Conservation (phyloP, 2,329 filamentous ascomycete genomes). For the Monosporascus sp. region DNA sequence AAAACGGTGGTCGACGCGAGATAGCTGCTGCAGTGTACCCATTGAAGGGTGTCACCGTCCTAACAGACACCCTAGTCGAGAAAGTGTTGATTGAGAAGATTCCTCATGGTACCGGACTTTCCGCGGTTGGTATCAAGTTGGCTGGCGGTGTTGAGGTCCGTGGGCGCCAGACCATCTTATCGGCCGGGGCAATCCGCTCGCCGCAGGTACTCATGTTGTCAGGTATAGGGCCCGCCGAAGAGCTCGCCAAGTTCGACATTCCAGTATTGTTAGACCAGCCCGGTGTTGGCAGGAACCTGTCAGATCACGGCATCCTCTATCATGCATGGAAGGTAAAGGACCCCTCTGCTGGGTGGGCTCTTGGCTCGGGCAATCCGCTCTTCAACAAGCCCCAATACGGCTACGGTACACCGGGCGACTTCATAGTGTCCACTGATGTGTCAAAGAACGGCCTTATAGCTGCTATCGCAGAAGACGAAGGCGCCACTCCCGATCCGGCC, state of each 20-base stretch:
- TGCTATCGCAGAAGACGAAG: slow-evolving; percentile 30
- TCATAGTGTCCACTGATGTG: slow-evolving; percentile 25
- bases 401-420: slow-evolving; percentile 31
- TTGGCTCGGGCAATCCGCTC: slow-evolving; percentile 29
- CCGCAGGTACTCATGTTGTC: slow-evolving; percentile 25
- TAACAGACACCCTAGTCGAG: slow-evolving; percentile 11
- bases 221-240: slow-evolving; percentile 21
- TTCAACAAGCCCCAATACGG: slow-evolving; percentile 31
- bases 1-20: slow-evolving; percentile 7
- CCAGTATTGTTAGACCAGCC: slow-evolving; percentile 22
- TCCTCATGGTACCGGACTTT: not conserved
- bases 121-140: slow-evolving; percentile 5
- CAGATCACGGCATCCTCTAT: slow-evolving; percentile 21
- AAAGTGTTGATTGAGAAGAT: slow-evolving; percentile 5
- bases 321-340: slow-evolving; percentile 27
- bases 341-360: slow-evolving; percentile 24
- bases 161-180: slow-evolving; percentile 21
- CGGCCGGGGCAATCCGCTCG: too few relatives aligned
- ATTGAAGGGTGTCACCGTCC: slow-evolving; percentile 1
- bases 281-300: slow-evolving; percentile 18
- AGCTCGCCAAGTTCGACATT: slow-evolving; percentile 26
- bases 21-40: slow-evolving; percentile 9
- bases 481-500: slow-evolving; percentile 21
- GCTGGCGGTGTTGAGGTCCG: slow-evolving; percentile 15
- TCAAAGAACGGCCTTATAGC: slow-evolving; percentile 20